These are phyloP conservation scores for Perkinsus olseni DNA, from an alignment of 169 alveolate species.

Conservation along the genomic window DNA sequence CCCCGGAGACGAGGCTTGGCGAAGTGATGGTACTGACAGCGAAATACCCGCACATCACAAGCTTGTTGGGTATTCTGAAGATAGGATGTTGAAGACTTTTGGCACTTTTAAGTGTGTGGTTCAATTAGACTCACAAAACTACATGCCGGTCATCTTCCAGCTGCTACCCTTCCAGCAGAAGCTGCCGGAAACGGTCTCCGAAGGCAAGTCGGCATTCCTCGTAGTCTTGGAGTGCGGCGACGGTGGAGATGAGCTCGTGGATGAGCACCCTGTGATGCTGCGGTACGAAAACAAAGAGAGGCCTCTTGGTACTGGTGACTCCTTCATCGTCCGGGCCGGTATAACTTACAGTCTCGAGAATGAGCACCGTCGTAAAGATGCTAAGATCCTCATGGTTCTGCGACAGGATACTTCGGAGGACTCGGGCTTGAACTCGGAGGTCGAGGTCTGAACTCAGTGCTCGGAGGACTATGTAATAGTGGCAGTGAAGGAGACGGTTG, in stretches of 20 bases:
- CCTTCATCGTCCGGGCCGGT: neutral
- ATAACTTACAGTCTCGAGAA: neutral
- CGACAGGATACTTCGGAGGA: neutral
- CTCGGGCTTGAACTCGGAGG: neutral
- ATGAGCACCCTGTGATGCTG: neutral
- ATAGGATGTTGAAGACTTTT: neutral
- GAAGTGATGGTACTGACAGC: neutral
- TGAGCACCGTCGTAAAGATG: neutral
- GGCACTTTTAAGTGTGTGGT: neutral
- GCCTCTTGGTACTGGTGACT: neutral
- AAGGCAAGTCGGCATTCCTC: neutral
- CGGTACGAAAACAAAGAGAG: neutral
- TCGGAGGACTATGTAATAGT: too few species aligned
- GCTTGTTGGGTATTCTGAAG: neutral
- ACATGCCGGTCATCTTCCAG: neutral
- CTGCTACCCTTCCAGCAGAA: neutral
- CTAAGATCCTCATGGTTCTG: neutral
- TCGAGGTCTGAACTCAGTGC: neutral
- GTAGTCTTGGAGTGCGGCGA: neutral
- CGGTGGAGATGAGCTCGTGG: neutral
- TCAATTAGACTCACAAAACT: neutral
- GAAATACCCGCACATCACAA: neutral
- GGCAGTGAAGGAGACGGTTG: too few species aligned
- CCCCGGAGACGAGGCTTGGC: neutral
- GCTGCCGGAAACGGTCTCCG: neutral